phyloP scores from a whole-genome alignment of 2,329 filamentous ascomycete genomes.

The Ophiocordyceps unilateralis region DNA sequence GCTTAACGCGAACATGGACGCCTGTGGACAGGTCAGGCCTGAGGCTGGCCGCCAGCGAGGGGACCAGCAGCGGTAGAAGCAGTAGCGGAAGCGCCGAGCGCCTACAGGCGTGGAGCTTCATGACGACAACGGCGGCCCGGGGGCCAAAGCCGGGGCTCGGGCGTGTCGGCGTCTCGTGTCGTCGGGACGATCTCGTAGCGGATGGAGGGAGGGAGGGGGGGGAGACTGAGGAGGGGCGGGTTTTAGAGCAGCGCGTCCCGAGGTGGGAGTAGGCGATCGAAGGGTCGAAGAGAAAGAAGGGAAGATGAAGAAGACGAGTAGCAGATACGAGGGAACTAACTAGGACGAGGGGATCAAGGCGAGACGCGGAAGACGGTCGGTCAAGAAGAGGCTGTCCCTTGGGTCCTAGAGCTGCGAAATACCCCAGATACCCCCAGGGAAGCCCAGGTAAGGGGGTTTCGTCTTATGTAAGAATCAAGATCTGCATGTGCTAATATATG shows the following conservation, averaged over 20 bases:
- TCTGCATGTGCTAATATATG: too few relatives aligned
- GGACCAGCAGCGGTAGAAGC: constrained; percentile 33
- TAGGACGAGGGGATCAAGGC: too few relatives aligned
- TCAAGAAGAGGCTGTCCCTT: too few relatives aligned
- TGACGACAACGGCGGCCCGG: constrained; percentile 16
- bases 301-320: not conserved
- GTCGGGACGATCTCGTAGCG: not conserved
- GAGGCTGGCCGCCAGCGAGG: constrained; percentile 31
- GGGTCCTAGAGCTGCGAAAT: too few relatives aligned
- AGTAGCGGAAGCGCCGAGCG: constrained; percentile 41
- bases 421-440: too few relatives aligned
- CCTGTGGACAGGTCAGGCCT: constrained; percentile 14
- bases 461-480: too few relatives aligned
- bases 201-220: not conserved
- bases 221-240: not conserved
- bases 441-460: too few relatives aligned
- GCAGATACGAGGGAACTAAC: too few relatives aligned
- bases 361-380: too few relatives aligned
- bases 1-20: constrained; percentile 12
- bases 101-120: constrained; percentile 39
- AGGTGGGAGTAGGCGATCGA: not conserved
- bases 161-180: not conserved
- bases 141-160: not conserved
- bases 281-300: not conserved
- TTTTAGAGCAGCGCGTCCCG: too few relatives aligned